Conservation (phyloP, 2,329 filamentous ascomycete species). For the Phyllosticta paracitricarpa region DNA sequence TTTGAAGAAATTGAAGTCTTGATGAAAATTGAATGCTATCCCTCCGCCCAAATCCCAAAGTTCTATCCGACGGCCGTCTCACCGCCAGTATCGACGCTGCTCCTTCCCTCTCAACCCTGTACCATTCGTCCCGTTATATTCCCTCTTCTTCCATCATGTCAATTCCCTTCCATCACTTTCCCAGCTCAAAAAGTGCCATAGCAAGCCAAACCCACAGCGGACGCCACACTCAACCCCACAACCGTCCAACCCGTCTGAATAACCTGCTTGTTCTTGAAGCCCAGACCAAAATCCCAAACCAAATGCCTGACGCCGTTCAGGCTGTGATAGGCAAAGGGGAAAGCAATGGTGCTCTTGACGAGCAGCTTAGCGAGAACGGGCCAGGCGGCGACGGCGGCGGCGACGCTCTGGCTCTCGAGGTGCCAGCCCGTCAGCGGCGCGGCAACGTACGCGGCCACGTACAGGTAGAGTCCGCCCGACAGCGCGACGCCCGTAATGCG, state of each 20-base stretch:
- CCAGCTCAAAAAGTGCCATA: neutral
- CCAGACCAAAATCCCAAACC: constrained; percentile 55
- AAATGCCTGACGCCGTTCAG: constrained; percentile 65
- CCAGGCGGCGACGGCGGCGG: constrained; percentile 53
- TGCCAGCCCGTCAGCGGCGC: constrained; percentile 67
- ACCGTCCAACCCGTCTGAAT: constrained; percentile 55
- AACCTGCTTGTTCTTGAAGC: constrained; percentile 55
- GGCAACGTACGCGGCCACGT: constrained; percentile 69
- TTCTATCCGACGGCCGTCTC: neutral
- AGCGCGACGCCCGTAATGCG: constrained; percentile 73
- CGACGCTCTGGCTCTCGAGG: constrained; percentile 53
- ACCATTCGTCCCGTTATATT: neutral
- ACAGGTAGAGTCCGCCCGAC: constrained; percentile 67
- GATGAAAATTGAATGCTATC: no score
- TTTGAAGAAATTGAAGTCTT: no score
- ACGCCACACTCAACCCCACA: constrained; percentile 44
- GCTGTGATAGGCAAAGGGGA: constrained; percentile 59
- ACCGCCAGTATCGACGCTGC: neutral
- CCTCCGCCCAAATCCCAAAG: no score
- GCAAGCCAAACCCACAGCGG: constrained; percentile 3
- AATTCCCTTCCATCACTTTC: neutral
- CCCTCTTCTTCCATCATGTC: neutral
- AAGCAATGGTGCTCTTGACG: constrained; percentile 49
- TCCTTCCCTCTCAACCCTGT: neutral
- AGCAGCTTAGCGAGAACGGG: constrained; percentile 49